Conservation (phyloP, 2,329 filamentous ascomycete genomes). For the Epichloe hybrida region DNA sequence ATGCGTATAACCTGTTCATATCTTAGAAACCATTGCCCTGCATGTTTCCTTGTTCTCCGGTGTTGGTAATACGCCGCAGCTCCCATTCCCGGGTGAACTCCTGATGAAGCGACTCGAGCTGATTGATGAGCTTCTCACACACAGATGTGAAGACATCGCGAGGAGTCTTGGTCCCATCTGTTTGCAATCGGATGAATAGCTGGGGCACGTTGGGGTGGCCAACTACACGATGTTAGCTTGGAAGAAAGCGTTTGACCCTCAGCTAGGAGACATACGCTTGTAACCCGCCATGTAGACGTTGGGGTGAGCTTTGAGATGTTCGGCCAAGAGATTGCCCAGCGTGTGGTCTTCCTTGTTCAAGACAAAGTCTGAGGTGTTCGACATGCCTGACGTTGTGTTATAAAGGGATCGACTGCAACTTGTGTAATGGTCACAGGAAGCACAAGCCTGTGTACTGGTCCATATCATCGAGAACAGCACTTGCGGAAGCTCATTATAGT, state of each 20-base stretch:
- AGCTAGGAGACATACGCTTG: slow-evolving; percentile 49
- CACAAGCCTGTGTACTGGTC: too few species aligned
- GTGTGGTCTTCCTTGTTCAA: slow-evolving; percentile 97
- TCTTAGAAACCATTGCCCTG: slow-evolving; percentile 20
- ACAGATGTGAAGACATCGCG: slow-evolving; percentile 73
- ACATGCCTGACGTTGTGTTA: slow-evolving; percentile 44
- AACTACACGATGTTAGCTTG: slow-evolving; percentile 20
- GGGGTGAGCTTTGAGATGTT: slow-evolving; percentile 70
- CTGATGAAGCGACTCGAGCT: slow-evolving; percentile 65
- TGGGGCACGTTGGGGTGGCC: slow-evolving; percentile 48
- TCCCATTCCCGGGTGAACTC: slow-evolving; percentile 92
- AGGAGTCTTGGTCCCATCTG: slow-evolving; percentile 77
- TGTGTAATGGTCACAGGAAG: neutral
- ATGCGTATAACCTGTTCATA: neutral
- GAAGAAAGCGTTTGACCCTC: slow-evolving; percentile 10
- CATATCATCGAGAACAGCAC: too few species aligned
- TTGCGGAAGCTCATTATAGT: too few species aligned
- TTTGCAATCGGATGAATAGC: slow-evolving; percentile 69
- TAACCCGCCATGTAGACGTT: slow-evolving; percentile 88
- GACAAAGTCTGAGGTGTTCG: slow-evolving; percentile 88
- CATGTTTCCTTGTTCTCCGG: slow-evolving; percentile 41
- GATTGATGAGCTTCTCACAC: slow-evolving; percentile 69
- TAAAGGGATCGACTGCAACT: neutral
- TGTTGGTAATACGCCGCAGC: slow-evolving; percentile 69
- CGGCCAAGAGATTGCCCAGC: slow-evolving; percentile 75